phyloP scores from a whole-genome alignment of 495 filamentous ascomycete species.

The Penicillium antarcticum region DNA sequence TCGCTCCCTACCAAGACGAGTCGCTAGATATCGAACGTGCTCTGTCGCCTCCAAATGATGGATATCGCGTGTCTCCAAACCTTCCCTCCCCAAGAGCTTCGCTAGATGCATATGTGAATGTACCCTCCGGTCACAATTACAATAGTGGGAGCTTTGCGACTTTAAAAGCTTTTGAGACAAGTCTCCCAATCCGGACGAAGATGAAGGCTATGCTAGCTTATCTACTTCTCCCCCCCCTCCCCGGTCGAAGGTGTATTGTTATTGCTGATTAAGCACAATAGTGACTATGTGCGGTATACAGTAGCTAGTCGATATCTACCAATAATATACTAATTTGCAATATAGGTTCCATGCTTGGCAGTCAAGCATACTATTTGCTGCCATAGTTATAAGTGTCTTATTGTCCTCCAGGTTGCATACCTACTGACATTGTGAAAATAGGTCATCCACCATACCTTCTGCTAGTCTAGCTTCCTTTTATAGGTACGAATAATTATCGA shows the following conservation, averaged over 20 bases:
- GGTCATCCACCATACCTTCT: conserved; percentile 78
- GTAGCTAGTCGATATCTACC: not conserved
- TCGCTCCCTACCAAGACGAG: conserved; percentile 81
- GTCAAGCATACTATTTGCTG: conserved; percentile 81
- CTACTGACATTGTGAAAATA: conserved; percentile 14
- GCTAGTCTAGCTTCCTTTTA: conserved; percentile 77
- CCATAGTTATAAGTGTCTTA: conserved; percentile 62
- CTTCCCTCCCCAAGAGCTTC: conserved; percentile 38
- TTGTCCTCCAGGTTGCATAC: not conserved
- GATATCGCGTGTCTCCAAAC: conserved; percentile 45
- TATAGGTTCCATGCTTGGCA: conserved; percentile 95
- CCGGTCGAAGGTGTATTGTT: conserved; percentile 84
- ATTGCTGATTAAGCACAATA: conserved; percentile 85
- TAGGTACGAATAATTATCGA: conserved; percentile 80
- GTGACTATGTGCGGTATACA: conserved; percentile 89
- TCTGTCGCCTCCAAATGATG: conserved; percentile 61
- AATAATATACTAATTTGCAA: conserved; percentile 1
- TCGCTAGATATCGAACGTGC: conserved; percentile 73
- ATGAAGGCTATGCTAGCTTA: conserved; percentile 92
- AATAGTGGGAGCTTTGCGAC: conserved; percentile 56
- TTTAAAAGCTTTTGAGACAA: conserved; percentile 71
- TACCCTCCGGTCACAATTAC: conserved; percentile 38
- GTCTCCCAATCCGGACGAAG: conserved; percentile 76
- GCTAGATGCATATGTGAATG: conserved; percentile 17
- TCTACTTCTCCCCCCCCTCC: conserved; percentile 73